These are phyloP conservation scores for Cucumis cinereus DNA, from an alignment of 306 rosid genomes.

Conservation along the genomic window DNA sequence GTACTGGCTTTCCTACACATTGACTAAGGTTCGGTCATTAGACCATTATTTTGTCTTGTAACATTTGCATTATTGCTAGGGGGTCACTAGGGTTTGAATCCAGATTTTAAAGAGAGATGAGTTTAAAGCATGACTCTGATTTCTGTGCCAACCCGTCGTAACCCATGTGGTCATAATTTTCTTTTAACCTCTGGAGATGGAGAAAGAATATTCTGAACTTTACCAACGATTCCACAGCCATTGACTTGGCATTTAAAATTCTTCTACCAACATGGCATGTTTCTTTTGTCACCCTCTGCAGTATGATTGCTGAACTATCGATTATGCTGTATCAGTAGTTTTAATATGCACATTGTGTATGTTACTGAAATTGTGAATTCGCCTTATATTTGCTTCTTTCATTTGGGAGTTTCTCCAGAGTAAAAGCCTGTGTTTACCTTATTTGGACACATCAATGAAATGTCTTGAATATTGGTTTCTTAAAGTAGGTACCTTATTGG, in stretches of 20 bases:
- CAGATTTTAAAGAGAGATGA: background rate
- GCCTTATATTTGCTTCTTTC: background rate
- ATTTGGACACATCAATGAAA: background rate
- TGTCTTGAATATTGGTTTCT: constrained; percentile 1
- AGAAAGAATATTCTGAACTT: background rate
- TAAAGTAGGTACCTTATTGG: constrained; percentile 68
- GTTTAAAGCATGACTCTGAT: background rate
- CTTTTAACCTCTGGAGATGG: background rate
- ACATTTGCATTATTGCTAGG: background rate
- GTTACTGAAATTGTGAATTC: background rate
- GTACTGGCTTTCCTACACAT: background rate
- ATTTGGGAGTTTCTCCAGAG: background rate
- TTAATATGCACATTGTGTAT: background rate
- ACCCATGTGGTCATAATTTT: background rate
- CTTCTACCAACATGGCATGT: background rate
- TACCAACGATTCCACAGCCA: background rate
- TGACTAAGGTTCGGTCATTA: background rate
- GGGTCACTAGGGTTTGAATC: background rate
- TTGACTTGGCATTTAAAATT: background rate
- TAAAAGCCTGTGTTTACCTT: background rate
- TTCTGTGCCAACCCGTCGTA: background rate
- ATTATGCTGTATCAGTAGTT: background rate
- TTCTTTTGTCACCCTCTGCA: background rate
- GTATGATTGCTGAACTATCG: background rate
- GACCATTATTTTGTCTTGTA: background rate